phyloP scores from a whole-genome alignment of 768 basidiomycete genomes.

The Clathrus columnatus region DNA sequence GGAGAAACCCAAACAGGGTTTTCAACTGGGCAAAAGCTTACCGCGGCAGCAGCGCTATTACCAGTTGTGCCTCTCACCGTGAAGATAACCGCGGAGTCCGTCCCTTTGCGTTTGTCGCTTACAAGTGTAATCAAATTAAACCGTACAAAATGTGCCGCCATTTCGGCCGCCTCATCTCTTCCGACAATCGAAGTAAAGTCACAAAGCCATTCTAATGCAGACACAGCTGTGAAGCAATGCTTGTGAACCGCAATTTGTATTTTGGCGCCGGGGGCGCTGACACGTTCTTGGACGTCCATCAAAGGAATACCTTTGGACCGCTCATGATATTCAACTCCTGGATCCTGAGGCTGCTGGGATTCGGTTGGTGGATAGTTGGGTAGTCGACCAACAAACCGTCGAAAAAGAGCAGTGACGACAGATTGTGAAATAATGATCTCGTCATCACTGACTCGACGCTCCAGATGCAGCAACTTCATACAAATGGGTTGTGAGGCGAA shows the following conservation, averaged over 20 bases:
- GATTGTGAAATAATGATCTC: constrained; percentile 94
- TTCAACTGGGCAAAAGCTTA: constrained; percentile 38
- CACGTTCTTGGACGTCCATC: constrained; percentile 62
- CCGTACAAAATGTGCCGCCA: constrained; percentile 95
- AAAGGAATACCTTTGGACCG: constrained; percentile 66
- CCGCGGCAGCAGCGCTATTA: constrained; percentile 9
- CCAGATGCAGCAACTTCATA: constrained; percentile 95
- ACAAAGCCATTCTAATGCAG: constrained; percentile 92
- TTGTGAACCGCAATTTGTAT: constrained; percentile 34
- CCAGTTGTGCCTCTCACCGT: constrained; percentile 71
- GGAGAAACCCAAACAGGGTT: constrained; percentile 43
- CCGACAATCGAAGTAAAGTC: constrained; percentile 96
- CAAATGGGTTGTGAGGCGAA: constrained; percentile 92
- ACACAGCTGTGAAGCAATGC: constrained; percentile 74
- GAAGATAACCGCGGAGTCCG: constrained; percentile 88
- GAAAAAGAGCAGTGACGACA: constrained; percentile 91
- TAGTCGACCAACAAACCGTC: constrained; percentile 83
- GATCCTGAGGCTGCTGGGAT: constrained; percentile 41
- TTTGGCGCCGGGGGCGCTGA: constrained; percentile 44
- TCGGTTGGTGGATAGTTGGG: constrained; percentile 65
- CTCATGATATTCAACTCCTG: constrained; percentile 61
- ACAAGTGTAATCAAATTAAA: constrained; percentile 86
- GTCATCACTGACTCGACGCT: constrained; percentile 85
- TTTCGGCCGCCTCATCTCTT: constrained; percentile 92
- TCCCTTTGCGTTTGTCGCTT: constrained; percentile 85